Percentiles rank a stretch among this genome's conserved stretches.
These are phyloP conservation scores for Avena eriantha DNA, from an alignment of 176 grass and related monocot species.

Conservation along the genomic window DNA sequence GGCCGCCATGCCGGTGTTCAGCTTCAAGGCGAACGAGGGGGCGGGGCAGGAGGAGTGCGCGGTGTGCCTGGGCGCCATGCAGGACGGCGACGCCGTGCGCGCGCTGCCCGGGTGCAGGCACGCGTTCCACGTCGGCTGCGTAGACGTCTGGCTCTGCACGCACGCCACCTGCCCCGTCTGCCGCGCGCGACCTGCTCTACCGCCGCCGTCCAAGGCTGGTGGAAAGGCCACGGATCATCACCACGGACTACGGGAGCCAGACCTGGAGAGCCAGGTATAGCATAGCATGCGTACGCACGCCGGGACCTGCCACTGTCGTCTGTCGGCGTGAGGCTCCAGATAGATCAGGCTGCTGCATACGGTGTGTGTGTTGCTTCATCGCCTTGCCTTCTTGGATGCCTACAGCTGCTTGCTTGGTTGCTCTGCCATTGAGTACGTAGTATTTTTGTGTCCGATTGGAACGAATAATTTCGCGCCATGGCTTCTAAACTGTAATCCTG, in stretches of 20 bases:
- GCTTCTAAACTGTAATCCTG: not conserved
- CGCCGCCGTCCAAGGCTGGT: conserved; percentile 21
- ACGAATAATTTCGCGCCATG: not conserved
- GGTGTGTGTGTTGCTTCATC: not conserved
- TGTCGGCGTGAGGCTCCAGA: not conserved
- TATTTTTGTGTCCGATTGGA: conserved; percentile 29
- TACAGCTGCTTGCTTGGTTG: not conserved
- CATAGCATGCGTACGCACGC: conserved; percentile 7
- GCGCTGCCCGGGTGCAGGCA: conserved; percentile 59
- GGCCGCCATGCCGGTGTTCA: conserved; percentile 53
- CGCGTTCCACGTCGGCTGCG: conserved; percentile 59
- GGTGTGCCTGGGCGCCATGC: conserved; percentile 63
- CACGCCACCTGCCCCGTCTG: conserved; percentile 59
- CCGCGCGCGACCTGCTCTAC: conserved; percentile 50
- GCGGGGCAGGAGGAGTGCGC: conserved; percentile 42
- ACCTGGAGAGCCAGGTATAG: conserved; percentile 55
- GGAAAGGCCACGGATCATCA: not conserved
- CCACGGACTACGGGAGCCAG: conserved; percentile 17
- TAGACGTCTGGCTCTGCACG: conserved; percentile 58
- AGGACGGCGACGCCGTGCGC: conserved; percentile 65
- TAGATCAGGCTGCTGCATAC: not conserved
- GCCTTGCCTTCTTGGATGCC: not conserved
- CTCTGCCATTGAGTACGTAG: not conserved
- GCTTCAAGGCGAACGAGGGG: conserved; percentile 32
- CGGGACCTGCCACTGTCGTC: not conserved